Base-by-base conservation (phyloP, 1,139 yeast species). In the Lodderomyces elongisporus region DNA sequence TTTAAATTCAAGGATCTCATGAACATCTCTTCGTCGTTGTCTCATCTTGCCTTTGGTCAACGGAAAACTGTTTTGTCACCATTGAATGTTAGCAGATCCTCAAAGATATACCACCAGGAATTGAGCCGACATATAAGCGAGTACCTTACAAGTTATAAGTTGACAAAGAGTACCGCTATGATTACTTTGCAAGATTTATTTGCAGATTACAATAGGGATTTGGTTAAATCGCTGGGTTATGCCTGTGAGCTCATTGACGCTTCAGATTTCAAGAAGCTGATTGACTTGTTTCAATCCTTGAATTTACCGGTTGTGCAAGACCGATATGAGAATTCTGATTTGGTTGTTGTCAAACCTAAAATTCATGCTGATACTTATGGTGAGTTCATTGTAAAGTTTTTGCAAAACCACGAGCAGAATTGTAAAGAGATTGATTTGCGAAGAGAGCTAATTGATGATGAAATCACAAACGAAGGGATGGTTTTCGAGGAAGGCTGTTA, bases 1-100 rank as follows among this genome's bases (percentile, higher is more conserved):
- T 70, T 77, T 17, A 74, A 84, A 42, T 94, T 89, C 1, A 77
- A 77, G 46, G 94, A 88, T 37, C 70, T 89, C 32, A 74, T 81
- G 28, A 63, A 67, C 29, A 56, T 88, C 21, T 55, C 81, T 17
- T 63, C 68, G 32, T 58, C 74, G 28, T 69, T 76, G 54, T 64
- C 71, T 45, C 42, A 58, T 10, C 41, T 62, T 8, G 42, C 60
- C 5, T 17, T 9, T 3, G 57, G 54, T 20, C 30, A 36, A 10
- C 20, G 10, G 4, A 24, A 15, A 14, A 32, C 16, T 10, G 13
- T n/a, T 4, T 6, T n/a, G 10, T 7, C 9, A n/a, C 61, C 59
- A 4, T 47, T 64, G n/a, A 54, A 48, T 17, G 58, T 63, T 24
- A 54, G 46, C 18, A 55, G 52, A 34, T 37, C 46, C 4, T 62